A percentile compares a stretch with the other conserved stretches of the same genome.
These are phyloP conservation scores for Vitis hybrid DNA, from an alignment of 177 flowering plant species.

Conservation along the genomic window DNA sequence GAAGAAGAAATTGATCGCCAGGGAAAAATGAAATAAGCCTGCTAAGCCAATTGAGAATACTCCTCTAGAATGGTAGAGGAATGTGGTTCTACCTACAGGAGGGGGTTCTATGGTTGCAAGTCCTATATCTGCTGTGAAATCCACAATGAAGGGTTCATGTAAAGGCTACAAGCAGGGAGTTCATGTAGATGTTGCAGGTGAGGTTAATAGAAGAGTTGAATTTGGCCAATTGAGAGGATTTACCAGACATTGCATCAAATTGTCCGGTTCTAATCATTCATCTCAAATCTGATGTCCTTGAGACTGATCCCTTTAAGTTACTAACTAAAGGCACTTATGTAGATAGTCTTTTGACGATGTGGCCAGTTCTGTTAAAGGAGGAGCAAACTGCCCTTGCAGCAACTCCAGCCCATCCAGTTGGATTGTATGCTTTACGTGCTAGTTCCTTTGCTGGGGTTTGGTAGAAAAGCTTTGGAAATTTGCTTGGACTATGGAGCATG, in stretches of 20 bases:
- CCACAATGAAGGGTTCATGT: too few species aligned
- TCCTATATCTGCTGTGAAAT: too few species aligned
- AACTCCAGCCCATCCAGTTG: constrained; percentile 94
- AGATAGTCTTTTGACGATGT: constrained; percentile 57
- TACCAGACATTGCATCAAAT: constrained; percentile 33
- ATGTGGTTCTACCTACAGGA: too few species aligned
- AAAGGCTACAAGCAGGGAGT: too few species aligned
- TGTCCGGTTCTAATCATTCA: constrained; percentile 59
- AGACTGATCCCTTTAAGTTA: constrained; percentile 52
- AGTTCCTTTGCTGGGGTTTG: constrained; percentile 74
- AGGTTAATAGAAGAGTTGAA: too few species aligned
- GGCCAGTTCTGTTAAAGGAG: constrained; percentile 83
- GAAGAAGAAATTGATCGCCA: too few species aligned
- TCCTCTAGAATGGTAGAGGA: too few species aligned
- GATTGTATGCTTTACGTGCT: constrained; percentile 79
- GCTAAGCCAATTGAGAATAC: too few species aligned
- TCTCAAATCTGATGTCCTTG: constrained; percentile 54
- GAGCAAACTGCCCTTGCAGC: constrained; percentile 85
- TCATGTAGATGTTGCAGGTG: too few species aligned
- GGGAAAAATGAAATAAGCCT: too few species aligned
- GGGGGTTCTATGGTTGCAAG: too few species aligned
- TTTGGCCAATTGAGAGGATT: constrained; percentile 20
- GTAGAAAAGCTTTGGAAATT: constrained; percentile 98
- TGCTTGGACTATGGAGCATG: constrained; percentile 73
- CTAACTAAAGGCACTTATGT: constrained; percentile 49